Evolutionary conservation across 441 rosid genomes (phyloP), one percentile per base, ranked within the genome.

Genomic region (Metrosideros polymorpha): DNA sequence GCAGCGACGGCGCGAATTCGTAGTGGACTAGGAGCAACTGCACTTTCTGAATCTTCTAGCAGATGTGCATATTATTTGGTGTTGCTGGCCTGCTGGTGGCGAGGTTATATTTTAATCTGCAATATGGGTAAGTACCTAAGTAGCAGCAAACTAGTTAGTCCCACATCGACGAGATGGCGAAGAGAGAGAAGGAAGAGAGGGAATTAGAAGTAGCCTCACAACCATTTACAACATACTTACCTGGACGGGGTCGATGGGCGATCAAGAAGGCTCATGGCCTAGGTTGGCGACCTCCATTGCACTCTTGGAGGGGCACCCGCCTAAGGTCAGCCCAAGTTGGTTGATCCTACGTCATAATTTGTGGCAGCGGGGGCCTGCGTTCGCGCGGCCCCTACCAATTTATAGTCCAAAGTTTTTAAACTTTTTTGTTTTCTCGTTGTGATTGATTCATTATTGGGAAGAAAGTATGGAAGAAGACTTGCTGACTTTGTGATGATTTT

Each of bases 351-450:
- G 76, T 63, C 76, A 63, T 63, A 32, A 49, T 32, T 63, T 63
- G 76, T 63, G 43, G 43, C 76, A 32, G 76, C 13, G 45, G 77
- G 76, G 77, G 45, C 77, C 77, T 66, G 77, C 43, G 84, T 82
- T 47, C 87, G 88, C 88, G 87, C 88, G 45, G 85, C 86, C 88
- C 90, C 87, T 82, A 10, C 27, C 13, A 47, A 85, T 59, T 17
- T n/a, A n/a, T n/a, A n/a, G n/a, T n/a, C n/a, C n/a, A n/a, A n/a
- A n/a, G n/a, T n/a, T n/a, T n/a, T n/a, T n/a, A n/a, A n/a, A n/a
- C n/a, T n/a, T n/a, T n/a, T n/a, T n/a, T n/a, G n/a, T n/a, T n/a
- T n/a, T n/a, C n/a, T n/a, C n/a, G n/a, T n/a, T n/a, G n/a, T n/a
- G n/a, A n/a, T n/a, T n/a, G n/a, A n/a, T n/a, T n/a, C n/a, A n/a